Base-by-base conservation (phyloP, 164 flowering plant genomes). In the Piper betle region DNA sequence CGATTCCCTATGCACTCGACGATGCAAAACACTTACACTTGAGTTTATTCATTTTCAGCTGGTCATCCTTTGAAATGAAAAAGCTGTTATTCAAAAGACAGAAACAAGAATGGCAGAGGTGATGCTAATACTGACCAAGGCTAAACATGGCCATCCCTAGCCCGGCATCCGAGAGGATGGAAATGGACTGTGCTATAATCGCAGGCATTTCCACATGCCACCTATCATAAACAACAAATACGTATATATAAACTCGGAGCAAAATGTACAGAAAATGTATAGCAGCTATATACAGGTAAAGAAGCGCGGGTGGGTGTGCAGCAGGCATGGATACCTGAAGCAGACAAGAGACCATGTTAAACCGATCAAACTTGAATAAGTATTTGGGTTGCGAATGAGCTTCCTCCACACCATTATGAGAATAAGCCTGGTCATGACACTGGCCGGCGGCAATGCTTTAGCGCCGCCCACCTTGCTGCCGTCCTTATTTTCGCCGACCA, bases 81-180 rank as follows among this genome's bases (percentile, higher is more conserved):
- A n/a, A n/a, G n/a, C n/a, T n/a, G n/a, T n/a, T n/a, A n/a, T n/a
- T n/a, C n/a, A n/a, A n/a, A n/a, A n/a, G n/a, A n/a, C n/a, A n/a
- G n/a, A n/a, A n/a, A n/a, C n/a, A n/a, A n/a, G n/a, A n/a, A n/a
- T n/a, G n/a, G n/a, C n/a, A n/a, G n/a, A n/a, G n/a, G n/a, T n/a
- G n/a, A n/a, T n/a, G n/a, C n/a, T n/a, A n/a, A 1, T 43, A 62
- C 58, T 77, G 72, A 91, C 97, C 97, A 10, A 91, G 87, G 64
- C 97, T 88, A 80, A 91, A 91, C 97, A 91, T 91, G 69, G 97
- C 97, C 97, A 91, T 91, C 72, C 97, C 97, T 63, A 91, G 94
- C 3, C 97, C 97, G 67, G 97, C 96, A 81, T 91, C 96, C 43
- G 97, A 91, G 67, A 91, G 85, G 64, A 91, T 91, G 60, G 97